Evolutionary conservation across 164 flowering plant species (phyloP).

Genomic region (Tetracentron sinense): DNA sequence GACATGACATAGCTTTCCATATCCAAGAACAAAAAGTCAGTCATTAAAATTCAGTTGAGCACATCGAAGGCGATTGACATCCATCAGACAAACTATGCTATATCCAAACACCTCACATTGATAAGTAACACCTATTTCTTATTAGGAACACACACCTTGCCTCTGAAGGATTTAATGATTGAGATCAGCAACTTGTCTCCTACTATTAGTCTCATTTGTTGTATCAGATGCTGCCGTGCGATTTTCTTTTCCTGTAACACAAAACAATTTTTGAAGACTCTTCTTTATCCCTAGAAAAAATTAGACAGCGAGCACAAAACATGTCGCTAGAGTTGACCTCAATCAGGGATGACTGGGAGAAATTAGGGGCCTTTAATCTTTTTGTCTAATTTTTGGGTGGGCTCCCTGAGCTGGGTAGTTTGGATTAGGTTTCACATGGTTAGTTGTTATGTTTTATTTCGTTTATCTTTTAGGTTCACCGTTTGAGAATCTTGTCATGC

Average conservation of each 20-base stretch:
- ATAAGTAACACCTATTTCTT: neutral
- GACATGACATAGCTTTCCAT: neutral
- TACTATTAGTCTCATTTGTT: slow-evolving; percentile 47
- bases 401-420: no score
- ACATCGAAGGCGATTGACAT: neutral
- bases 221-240: slow-evolving; percentile 47
- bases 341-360: no score
- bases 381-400: no score
- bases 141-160: slow-evolving; percentile 15
- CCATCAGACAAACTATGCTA: neutral
- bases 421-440: no score
- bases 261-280: neutral
- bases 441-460: no score
- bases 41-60: neutral
- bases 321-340: no score
- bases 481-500: no score
- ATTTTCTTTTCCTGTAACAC: slow-evolving; percentile 47
- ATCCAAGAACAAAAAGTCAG: neutral
- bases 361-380: no score
- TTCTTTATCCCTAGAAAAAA: neutral
- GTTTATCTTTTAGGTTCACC: no score
- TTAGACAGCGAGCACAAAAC: no score
- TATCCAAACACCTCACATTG: neutral
- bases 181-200: slow-evolving; percentile 59
- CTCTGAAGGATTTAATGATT: slow-evolving; percentile 40